Evolutionary conservation across 495 filamentous ascomycete genomes (phyloP).

Genomic region (Aspergillus incahuasiensis): DNA sequence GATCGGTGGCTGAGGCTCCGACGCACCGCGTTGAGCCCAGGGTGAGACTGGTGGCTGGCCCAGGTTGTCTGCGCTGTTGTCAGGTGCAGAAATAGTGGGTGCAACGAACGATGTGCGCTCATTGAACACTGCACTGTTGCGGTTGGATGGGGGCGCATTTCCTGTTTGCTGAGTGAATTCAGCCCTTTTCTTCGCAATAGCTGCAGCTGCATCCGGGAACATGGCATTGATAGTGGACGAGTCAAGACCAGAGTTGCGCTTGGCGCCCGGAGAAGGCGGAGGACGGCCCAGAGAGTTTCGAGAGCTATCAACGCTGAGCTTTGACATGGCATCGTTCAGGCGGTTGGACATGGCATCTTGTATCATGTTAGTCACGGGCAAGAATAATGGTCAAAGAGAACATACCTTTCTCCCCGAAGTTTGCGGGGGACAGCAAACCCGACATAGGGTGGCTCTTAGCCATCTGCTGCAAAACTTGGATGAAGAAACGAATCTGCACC

Average conservation of each 20-base stretch:
- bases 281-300: constrained; percentile 80
- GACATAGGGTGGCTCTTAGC: constrained; percentile 97
- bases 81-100: constrained; percentile 70
- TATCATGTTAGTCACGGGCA: not conserved
- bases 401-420: constrained; percentile 89
- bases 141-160: constrained; percentile 82
- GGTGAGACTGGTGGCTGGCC: constrained; percentile 67
- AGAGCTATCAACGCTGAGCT: constrained; percentile 78
- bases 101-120: constrained; percentile 74
- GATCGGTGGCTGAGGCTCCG: constrained; percentile 50
- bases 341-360: constrained; percentile 96
- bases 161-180: constrained; percentile 95
- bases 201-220: constrained; percentile 97
- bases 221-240: constrained; percentile 94
- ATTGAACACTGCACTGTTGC: constrained; percentile 84
- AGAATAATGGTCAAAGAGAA: not conserved
- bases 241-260: constrained; percentile 89
- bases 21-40: constrained; percentile 57
- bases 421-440: constrained; percentile 88
- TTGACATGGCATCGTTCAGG: constrained; percentile 95
- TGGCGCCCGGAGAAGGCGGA: constrained; percentile 70
- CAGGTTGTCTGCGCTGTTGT: constrained; percentile 49
- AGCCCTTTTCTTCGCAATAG: constrained; percentile 94
- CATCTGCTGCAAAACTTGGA: constrained; percentile 98
- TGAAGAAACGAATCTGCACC: constrained; percentile 98